Percentiles rank a stretch among this genome's conserved stretches.
Evolutionary conservation across 2,329 filamentous ascomycete species (phyloP).

Genomic region (Diaporthe ampelina): DNA sequence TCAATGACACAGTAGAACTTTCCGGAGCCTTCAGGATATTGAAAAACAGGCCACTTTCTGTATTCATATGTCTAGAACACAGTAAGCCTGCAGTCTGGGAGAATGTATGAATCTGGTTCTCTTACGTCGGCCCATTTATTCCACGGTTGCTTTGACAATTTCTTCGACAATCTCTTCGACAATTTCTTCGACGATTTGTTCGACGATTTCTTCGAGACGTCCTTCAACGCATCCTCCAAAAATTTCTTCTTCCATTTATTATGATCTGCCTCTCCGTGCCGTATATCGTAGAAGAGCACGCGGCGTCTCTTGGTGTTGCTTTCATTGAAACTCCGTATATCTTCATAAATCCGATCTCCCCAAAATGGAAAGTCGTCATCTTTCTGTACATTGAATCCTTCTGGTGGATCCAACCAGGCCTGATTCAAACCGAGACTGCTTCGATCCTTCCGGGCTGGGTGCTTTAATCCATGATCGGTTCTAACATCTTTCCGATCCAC

Average conservation of each 20-base stretch:
- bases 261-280: background rate
- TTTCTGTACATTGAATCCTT: background rate
- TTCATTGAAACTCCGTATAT: background rate
- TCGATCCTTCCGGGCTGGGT: too few species aligned
- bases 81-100: background rate
- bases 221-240: too few species aligned
- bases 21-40: too few species aligned
- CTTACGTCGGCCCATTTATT: background rate
- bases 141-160: too few species aligned
- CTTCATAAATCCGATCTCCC: background rate
- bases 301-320: rapidly evolving
- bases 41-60: background rate
- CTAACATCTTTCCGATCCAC: too few species aligned
- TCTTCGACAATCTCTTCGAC: too few species aligned
- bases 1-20: background rate
- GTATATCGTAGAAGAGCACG: background rate
- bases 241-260: background rate
- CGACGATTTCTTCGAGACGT: too few species aligned
- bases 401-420: too few species aligned
- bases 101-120: background rate
- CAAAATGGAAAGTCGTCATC: background rate
- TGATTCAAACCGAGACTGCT: too few species aligned
- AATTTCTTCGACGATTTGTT: too few species aligned
- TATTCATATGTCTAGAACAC: too few species aligned
- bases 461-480: too few species aligned